Percentiles rank a stretch among this genome's conserved stretches.
These are phyloP conservation scores for Penicillium pulvis DNA, from an alignment of 495 filamentous ascomycete species.

Conservation along the genomic window DNA sequence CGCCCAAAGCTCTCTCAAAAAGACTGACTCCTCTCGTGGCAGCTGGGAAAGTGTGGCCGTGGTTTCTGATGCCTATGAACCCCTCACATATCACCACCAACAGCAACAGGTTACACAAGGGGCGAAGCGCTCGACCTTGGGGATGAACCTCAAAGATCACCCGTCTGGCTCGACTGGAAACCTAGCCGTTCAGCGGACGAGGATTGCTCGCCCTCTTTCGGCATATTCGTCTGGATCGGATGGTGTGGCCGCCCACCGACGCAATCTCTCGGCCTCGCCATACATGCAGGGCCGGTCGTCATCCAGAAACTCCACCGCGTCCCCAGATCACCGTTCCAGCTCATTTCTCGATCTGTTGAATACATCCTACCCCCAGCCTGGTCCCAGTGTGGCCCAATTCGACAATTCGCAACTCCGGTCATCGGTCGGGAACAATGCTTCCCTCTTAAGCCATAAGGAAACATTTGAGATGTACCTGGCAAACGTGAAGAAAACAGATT, in stretches of 20 bases:
- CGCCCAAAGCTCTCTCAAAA: conserved; percentile 20
- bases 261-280: conserved; percentile 58
- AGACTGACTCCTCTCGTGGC: conserved; percentile 39
- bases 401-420: conserved; percentile 77
- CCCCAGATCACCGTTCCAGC: conserved; percentile 73
- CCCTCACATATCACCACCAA: conserved; percentile 55
- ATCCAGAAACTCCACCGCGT: conserved; percentile 61
- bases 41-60: conserved; percentile 43
- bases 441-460: conserved; percentile 82
- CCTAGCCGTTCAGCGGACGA: conserved; percentile 57
- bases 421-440: conserved; percentile 84
- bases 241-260: conserved; percentile 46
- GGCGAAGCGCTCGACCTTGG: conserved; percentile 16
- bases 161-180: conserved; percentile 48
- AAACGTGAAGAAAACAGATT: conserved; percentile 95
- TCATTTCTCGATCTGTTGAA: conserved; percentile 90
- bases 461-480: conserved; percentile 96
- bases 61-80: conserved; percentile 42
- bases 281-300: conserved; percentile 55
- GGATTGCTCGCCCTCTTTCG: conserved; percentile 66
- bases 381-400: conserved; percentile 68
- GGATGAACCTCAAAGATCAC: conserved; percentile 26
- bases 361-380: conserved; percentile 83
- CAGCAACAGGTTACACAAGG: conserved; percentile 28
- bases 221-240: conserved; percentile 74